Evolutionary conservation across 371 early-diverging fungal species (phyloP).

Genomic region (Parasitella parasitica): DNA sequence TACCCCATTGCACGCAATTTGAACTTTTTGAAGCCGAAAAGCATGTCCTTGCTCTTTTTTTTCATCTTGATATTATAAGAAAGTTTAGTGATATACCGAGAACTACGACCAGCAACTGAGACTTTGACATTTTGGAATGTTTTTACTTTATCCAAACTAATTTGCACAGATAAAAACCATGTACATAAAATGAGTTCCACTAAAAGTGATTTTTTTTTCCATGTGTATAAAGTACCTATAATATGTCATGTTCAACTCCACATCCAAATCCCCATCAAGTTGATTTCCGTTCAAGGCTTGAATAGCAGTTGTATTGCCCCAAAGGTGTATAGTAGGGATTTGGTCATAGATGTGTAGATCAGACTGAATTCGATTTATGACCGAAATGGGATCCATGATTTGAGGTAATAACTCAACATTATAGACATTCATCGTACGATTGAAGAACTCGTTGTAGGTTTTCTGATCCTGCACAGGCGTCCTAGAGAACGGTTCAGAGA

Average conservation of each 20-base stretch:
- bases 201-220: too few species aligned
- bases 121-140: slow-evolving; percentile 20
- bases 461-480: background rate
- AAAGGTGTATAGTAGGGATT: slow-evolving; percentile 35
- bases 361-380: slow-evolving; percentile 5
- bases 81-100: slow-evolving; percentile 19
- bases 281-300: slow-evolving; percentile 22
- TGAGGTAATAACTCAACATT: background rate
- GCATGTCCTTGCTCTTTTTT: slow-evolving; percentile 2
- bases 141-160: slow-evolving; percentile 1
- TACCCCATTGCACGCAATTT: slow-evolving; percentile 46
- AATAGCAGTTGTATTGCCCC: slow-evolving; percentile 9
- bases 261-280: slow-evolving; percentile 7
- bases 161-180: background rate
- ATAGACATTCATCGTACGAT: slow-evolving; percentile 8
- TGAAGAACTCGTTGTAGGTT: slow-evolving; percentile 21
- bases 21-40: slow-evolving; percentile 47
- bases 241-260: slow-evolving; percentile 24
- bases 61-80: slow-evolving; percentile 21
- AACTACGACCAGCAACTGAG: slow-evolving; percentile 26
- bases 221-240: slow-evolving; percentile 27
- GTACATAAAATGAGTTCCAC: background rate
- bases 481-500: slow-evolving; percentile 9
- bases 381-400: background rate
- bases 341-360: slow-evolving; percentile 16